Percentiles rank a stretch among this genome's conserved stretches.
phyloP scores from a whole-genome alignment of 768 basidiomycete species.

The Mycena galopus region DNA sequence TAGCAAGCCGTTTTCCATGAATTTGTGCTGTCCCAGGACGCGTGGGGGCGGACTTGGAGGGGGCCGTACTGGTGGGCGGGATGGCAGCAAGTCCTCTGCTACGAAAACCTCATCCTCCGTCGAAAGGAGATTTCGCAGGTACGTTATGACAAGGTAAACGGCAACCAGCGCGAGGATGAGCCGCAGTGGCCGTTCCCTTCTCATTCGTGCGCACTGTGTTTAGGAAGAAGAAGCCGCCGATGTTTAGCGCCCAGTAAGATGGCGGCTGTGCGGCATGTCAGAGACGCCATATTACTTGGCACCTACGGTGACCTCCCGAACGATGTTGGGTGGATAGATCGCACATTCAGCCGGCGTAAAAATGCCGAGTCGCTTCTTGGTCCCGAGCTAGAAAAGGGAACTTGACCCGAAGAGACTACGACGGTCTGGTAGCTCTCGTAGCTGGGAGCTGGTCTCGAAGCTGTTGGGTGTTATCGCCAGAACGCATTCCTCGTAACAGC shows the following conservation, averaged over 20 bases:
- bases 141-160: not conserved
- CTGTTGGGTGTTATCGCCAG: not conserved
- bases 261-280: too few species aligned
- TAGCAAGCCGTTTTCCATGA: slow-evolving; percentile 48
- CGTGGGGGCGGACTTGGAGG: not conserved
- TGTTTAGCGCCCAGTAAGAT: too few species aligned
- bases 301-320: too few species aligned
- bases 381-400: slow-evolving; percentile 32
- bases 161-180: not conserved
- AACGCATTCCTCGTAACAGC: not conserved
- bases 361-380: slow-evolving; percentile 17
- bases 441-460: not conserved
- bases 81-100: not conserved
- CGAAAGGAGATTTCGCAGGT: not conserved
- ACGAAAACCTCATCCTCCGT: not conserved
- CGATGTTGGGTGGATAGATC: slow-evolving; percentile 24
- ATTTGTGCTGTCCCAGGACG: slow-evolving; percentile 3
- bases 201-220: not conserved
- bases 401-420: slow-evolving; percentile 29
- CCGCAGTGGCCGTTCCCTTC: not conserved
- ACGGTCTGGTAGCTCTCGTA: not conserved
- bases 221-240: too few species aligned
- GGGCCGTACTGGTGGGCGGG: not conserved
- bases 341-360: slow-evolving; percentile 15
- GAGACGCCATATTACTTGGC: too few species aligned